Conservation (phyloP, 805 yeast species). For the Hanseniaspora meyeri region DNA sequence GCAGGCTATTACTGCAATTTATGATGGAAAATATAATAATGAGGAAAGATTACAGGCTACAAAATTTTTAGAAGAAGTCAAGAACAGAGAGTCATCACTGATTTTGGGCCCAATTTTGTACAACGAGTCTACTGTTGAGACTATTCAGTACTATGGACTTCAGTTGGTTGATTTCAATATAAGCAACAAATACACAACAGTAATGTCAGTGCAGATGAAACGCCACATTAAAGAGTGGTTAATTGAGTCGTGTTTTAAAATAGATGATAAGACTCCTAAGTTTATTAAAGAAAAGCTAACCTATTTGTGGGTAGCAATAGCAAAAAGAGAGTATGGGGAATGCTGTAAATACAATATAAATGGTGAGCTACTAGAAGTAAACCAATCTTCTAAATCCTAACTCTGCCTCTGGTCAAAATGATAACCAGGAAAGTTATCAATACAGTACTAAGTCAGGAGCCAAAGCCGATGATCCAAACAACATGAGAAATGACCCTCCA, state of each 20-base stretch:
- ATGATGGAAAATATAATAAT: slow-evolving; percentile 53
- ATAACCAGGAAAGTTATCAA: slow-evolving; percentile 5
- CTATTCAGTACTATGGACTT: slow-evolving; percentile 83
- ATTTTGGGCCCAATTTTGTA: slow-evolving; percentile 62
- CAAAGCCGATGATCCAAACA: slow-evolving; percentile 17
- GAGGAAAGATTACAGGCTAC: slow-evolving; percentile 46
- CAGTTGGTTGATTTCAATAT: slow-evolving; percentile 67
- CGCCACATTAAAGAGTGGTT: slow-evolving; percentile 70
- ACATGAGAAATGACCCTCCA: slow-evolving; percentile 10
- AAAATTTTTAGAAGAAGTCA: slow-evolving; percentile 61
- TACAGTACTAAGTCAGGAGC: slow-evolving; percentile 14
- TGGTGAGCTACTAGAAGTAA: slow-evolving; percentile 10
- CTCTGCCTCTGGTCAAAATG: background rate
- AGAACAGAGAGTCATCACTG: slow-evolving; percentile 69
- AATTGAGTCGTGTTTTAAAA: slow-evolving; percentile 56
- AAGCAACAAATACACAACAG: slow-evolving; percentile 22
- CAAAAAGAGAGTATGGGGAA: slow-evolving; percentile 84
- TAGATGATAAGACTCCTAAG: slow-evolving; percentile 63
- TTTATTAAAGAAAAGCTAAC: slow-evolving; percentile 83
- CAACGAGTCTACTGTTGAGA: slow-evolving; percentile 47
- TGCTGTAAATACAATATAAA: slow-evolving; percentile 31
- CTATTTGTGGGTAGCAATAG: slow-evolving; percentile 78
- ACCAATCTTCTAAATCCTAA: slow-evolving; percentile 11
- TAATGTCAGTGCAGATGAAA: slow-evolving; percentile 28
- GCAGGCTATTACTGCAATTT: slow-evolving; percentile 61